Evolutionary conservation across 768 basidiomycete genomes (phyloP).

Genomic region (Russula ochroleuca): DNA sequence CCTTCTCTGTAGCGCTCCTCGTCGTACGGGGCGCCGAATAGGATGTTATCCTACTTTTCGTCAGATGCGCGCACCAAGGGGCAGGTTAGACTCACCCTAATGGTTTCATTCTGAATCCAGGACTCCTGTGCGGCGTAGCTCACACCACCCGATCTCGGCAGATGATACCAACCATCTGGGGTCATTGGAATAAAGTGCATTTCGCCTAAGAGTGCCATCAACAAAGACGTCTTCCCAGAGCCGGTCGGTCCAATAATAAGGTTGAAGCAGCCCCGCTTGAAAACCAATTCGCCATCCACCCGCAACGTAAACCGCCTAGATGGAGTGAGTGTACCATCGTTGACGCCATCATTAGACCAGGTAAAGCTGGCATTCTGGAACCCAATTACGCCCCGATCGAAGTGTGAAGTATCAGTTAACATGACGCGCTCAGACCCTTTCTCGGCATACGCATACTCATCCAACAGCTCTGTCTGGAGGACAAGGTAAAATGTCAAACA

Average conservation of each 20-base stretch:
- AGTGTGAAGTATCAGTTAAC: slow-evolving; percentile 24
- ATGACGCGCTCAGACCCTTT: slow-evolving; percentile 20
- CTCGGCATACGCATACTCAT: slow-evolving; percentile 29
- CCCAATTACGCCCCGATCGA: slow-evolving; percentile 38
- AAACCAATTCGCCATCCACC: slow-evolving; percentile 51
- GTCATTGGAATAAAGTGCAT: slow-evolving; percentile 56
- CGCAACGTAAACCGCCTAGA: slow-evolving; percentile 48
- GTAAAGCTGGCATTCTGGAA: slow-evolving; percentile 52
- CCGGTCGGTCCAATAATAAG: slow-evolving; percentile 59
- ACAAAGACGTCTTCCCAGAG: slow-evolving; percentile 57
- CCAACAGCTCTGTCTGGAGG: slow-evolving; percentile 36
- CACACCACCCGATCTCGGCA: slow-evolving; percentile 65
- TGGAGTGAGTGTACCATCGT: slow-evolving; percentile 39
- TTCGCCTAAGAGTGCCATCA: slow-evolving; percentile 65
- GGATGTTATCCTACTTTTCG: slow-evolving; percentile 42
- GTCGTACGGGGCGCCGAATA: slow-evolving; percentile 47
- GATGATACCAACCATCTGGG: slow-evolving; percentile 59
- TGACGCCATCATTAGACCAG: slow-evolving; percentile 43
- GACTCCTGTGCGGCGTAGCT: slow-evolving; percentile 82
- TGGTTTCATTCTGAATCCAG: slow-evolving; percentile 81
- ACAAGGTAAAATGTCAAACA: neutral
- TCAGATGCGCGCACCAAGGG: neutral
- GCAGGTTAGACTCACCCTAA: slow-evolving; percentile 40
- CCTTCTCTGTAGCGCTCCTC: slow-evolving; percentile 42
- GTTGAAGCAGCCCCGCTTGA: slow-evolving; percentile 51